Percentiles rank a stretch among this genome's conserved stretches.
These are phyloP conservation scores for Sordaria brevicollis DNA, from an alignment of 495 filamentous ascomycete genomes.

Conservation along the genomic window DNA sequence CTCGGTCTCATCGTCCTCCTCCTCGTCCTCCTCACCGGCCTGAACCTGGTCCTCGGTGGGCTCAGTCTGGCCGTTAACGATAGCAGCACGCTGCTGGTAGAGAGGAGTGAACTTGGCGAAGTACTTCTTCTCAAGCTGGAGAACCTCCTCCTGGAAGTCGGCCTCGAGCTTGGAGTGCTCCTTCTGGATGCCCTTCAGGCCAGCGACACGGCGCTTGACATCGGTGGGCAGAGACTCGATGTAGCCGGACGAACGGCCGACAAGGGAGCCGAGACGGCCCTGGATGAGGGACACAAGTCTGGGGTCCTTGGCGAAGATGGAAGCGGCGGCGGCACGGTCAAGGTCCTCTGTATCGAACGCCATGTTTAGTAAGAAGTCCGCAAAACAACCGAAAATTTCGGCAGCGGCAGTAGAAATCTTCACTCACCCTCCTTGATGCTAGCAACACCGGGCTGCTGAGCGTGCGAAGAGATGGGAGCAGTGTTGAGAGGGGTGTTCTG, in stretches of 20 bases:
- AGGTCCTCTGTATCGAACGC: constrained; percentile 59
- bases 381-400: constrained; percentile 8
- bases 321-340: constrained; percentile 76
- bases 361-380: constrained; percentile 1
- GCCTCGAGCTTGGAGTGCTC: constrained; percentile 97
- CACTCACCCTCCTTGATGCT: constrained; percentile 94
- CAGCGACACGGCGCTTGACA: constrained; percentile 87
- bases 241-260: constrained; percentile 94
- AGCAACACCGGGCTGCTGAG: constrained; percentile 84
- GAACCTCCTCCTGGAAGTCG: constrained; percentile 94
- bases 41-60: constrained; percentile 78
- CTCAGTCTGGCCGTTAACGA: constrained; percentile 81
- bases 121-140: constrained; percentile 98
- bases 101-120: constrained; percentile 97
- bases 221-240: constrained; percentile 84
- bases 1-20: constrained; percentile 52
- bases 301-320: constrained; percentile 89
- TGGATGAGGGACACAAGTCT: constrained; percentile 93
- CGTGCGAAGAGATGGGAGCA: constrained; percentile 95
- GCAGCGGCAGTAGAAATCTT: constrained; percentile 13
- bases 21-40: constrained; percentile 72
- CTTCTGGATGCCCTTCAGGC: constrained; percentile 95
- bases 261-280: constrained; percentile 83
- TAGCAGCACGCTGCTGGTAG: constrained; percentile 87
- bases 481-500: constrained; percentile 92